These are phyloP conservation scores for Urtica urens DNA, from an alignment of 306 rosid genomes.

Conservation along the genomic window DNA sequence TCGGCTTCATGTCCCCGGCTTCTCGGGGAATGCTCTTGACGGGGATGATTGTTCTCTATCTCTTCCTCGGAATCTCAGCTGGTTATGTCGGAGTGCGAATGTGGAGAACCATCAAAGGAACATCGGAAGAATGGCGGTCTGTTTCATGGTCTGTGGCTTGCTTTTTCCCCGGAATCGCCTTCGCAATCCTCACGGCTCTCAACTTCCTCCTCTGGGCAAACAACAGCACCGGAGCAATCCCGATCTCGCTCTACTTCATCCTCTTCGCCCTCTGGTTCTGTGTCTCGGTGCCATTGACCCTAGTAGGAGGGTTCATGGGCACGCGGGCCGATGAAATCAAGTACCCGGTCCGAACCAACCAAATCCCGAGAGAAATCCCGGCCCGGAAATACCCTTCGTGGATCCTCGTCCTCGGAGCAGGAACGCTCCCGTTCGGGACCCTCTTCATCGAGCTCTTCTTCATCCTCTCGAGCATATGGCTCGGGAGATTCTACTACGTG, in stretches of 20 bases:
- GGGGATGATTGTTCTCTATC: conserved; percentile 90
- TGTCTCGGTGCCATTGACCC: conserved; percentile 91
- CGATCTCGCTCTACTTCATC: conserved; percentile 72
- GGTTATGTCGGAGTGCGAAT: conserved; percentile 88
- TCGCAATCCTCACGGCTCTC: conserved; percentile 58
- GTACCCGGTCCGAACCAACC: conserved; percentile 85
- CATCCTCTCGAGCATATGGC: conserved; percentile 97
- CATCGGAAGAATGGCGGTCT: conserved; percentile 79
- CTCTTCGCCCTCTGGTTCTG: conserved; percentile 89
- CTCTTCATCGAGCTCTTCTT: conserved; percentile 94
- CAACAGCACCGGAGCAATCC: conserved; percentile 90
- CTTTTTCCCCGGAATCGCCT: conserved; percentile 89
- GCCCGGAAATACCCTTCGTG: conserved; percentile 88
- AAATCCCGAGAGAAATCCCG: conserved; percentile 92
- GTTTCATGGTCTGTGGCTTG: conserved; percentile 78
- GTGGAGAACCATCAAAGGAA: conserved; percentile 89
- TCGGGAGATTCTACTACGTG: conserved; percentile 89
- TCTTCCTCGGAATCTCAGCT: conserved; percentile 73
- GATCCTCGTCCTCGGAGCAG: conserved; percentile 95
- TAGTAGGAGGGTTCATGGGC: conserved; percentile 77
- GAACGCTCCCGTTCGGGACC: conserved; percentile 95
- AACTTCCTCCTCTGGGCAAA: conserved; percentile 90
- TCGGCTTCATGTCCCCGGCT: conserved; percentile 78
- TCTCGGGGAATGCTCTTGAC: conserved; percentile 85
- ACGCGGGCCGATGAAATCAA: conserved; percentile 63